Evolutionary conservation across 2,329 filamentous ascomycete genomes (phyloP), one percentile per base, ranked within the genome.

Genomic region (Aspergillus caelatus): DNA sequence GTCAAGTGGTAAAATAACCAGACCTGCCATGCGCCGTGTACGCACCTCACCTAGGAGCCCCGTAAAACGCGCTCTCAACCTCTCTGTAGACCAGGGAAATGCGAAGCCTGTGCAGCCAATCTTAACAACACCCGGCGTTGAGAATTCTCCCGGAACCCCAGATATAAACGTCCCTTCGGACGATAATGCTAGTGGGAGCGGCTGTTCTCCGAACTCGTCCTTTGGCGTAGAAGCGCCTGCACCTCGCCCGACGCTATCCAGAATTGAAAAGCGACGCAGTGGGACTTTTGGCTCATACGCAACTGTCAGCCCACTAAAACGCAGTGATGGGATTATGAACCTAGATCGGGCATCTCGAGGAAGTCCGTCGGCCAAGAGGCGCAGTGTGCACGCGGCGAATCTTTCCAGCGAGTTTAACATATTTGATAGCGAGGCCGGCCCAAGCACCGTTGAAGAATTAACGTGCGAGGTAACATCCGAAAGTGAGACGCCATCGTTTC

Each of bases 281-380:
- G 79, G 78, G 26, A 80, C 74, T 56, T 79, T 83, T 72, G 79
- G 79, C 68, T 79, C 83, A 54, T 79, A 83, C 56, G 82, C 86
- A 21, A 82, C 86, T 23, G 89, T 90, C 7, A 97, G 94, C 75
- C 94, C 94, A 6, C 81, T 98, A 70, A 97, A 98, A 84, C 89
- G 95, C 71, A 94, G 91, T 74, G 94, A 98, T 80, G 90, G 91
- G 50, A 90, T 90, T 58, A 94, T 96, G 91, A 93, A 92, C 72
- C 81, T 96, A 56, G 94, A 96, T 72, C 90, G 92, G 67, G 84
- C 88, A 32, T 90, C 86, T 70, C 84, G 91, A 61, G 91, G 91
- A 69, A 97, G 92, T 73, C 94, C 95, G 0, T 91, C 94, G 64
- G 92, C 94, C 54, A 97, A 97, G 82, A 87, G 95, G 68, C 88